Percentiles rank a stretch among this genome's conserved stretches.
Evolutionary conservation across 73 alveolate genomes (phyloP).

Genomic region (Paramecium biaurelia): DNA sequence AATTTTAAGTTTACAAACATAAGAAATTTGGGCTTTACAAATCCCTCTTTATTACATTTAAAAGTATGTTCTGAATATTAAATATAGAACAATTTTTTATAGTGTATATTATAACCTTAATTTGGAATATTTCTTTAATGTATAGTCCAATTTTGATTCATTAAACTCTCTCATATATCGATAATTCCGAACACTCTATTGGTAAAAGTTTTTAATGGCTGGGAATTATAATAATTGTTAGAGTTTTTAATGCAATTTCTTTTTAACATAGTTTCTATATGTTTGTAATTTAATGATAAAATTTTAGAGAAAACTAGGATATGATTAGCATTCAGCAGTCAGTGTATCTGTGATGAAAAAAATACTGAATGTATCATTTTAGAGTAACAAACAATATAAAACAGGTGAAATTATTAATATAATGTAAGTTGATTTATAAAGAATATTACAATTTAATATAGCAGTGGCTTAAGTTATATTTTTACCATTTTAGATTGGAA

Average conservation of each 20-base stretch:
- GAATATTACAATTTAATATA: neutral
- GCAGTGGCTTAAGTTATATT: neutral
- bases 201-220: neutral
- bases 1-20: neutral
- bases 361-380: neutral
- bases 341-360: neutral
- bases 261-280: neutral
- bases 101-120: neutral
- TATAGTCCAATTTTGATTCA: neutral
- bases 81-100: neutral
- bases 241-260: neutral
- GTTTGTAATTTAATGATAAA: neutral
- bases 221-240: neutral
- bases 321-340: conserved; percentile 4
- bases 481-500: neutral
- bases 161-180: neutral
- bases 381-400: neutral
- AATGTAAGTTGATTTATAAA: conserved; percentile 39
- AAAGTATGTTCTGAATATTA: neutral
- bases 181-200: neutral
- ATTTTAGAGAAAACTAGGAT: conserved; percentile 33
- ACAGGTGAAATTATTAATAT: conserved; percentile 43
- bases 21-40: neutral
- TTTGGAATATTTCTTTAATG: neutral
- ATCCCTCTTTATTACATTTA: neutral